phyloP scores from a whole-genome alignment of 108 stramenopile genomes.

The Epithemia pelagica region DNA sequence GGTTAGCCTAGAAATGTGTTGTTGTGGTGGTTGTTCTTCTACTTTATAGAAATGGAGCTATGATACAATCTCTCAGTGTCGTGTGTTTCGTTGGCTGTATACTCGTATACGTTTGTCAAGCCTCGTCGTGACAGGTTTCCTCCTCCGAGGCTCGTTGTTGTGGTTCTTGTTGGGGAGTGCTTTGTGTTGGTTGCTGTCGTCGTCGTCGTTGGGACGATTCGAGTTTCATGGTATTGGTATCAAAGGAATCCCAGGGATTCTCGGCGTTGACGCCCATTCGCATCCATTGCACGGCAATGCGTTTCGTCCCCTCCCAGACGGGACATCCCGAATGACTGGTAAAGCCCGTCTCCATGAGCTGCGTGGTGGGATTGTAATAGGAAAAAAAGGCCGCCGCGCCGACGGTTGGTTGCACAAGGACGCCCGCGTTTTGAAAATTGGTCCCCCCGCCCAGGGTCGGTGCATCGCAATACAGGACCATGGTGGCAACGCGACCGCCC shows the following conservation, averaged over 20 bases:
- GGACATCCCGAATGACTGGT: conserved; percentile 85
- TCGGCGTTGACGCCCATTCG: conserved; percentile 70
- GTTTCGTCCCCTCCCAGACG: conserved; percentile 85
- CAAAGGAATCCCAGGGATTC: conserved; percentile 75
- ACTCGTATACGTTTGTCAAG: too few relatives aligned
- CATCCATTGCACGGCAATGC: conserved; percentile 80
- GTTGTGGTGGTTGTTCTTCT: too few relatives aligned
- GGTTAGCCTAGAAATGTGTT: too few relatives aligned
- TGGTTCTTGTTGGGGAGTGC: too few relatives aligned
- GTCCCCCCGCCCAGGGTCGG: conserved; percentile 85
- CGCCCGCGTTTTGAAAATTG: conserved; percentile 81
- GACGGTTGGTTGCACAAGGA: conserved; percentile 69
- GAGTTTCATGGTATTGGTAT: conserved; percentile 61
- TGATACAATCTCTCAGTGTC: too few relatives aligned
- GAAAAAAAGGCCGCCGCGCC: conserved; percentile 83
- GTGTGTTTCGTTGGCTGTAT: too few relatives aligned
- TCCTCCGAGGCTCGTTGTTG: too few relatives aligned
- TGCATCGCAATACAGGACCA: conserved; percentile 92
- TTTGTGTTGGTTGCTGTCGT: too few relatives aligned
- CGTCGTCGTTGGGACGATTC: too few relatives aligned
- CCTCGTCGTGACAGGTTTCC: too few relatives aligned
- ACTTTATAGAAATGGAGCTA: too few relatives aligned
- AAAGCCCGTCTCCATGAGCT: conserved; percentile 50
- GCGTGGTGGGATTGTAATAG: conserved; percentile 62
- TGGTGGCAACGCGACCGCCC: conserved; percentile 87